A percentile compares a stretch with the other conserved stretches of the same genome.
These are phyloP conservation scores for Xerocomellus dryophilus DNA, from an alignment of 768 basidiomycete species.

Conservation along the genomic window DNA sequence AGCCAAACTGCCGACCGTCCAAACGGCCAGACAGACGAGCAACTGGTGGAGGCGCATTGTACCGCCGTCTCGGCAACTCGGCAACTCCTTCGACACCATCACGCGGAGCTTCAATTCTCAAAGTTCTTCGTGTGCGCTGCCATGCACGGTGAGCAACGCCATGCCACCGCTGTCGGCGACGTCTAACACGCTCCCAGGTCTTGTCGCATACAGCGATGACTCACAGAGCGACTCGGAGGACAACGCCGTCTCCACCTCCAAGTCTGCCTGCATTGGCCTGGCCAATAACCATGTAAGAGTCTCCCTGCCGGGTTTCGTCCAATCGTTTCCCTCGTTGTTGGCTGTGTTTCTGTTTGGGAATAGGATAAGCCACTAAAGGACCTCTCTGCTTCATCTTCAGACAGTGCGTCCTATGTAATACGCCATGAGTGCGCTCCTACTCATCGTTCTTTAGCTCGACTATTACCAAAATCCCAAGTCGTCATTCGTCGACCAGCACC, in stretches of 20 bases:
- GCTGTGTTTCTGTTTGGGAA: constrained; percentile 56
- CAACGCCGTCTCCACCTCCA: constrained; percentile 34
- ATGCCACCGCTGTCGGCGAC: not conserved
- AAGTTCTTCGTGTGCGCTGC: constrained; percentile 6
- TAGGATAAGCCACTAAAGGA: constrained; percentile 57
- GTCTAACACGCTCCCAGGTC: constrained; percentile 37
- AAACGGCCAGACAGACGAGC: constrained; percentile 36
- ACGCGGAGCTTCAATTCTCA: constrained; percentile 25
- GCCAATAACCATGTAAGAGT: constrained; percentile 58
- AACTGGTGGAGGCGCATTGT: constrained; percentile 29
- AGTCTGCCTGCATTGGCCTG: constrained; percentile 3
- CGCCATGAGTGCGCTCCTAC: not conserved
- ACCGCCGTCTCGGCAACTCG: constrained; percentile 27
- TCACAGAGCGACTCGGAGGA: constrained; percentile 58
- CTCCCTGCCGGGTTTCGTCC: constrained; percentile 37
- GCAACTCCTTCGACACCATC: not conserved
- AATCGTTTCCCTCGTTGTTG: constrained; percentile 65
- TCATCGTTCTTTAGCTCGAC: constrained; percentile 34
- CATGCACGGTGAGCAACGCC: constrained; percentile 31
- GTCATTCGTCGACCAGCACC: constrained; percentile 52
- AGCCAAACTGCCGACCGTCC: constrained; percentile 32
- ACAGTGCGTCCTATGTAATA: constrained; percentile 20
- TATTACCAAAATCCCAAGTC: constrained; percentile 51
- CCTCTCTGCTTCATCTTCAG: constrained; percentile 24
- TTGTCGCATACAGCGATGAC: constrained; percentile 63